Evolutionary conservation across 2,329 filamentous ascomycete genomes (phyloP), one percentile per base, ranked within the genome.

Genomic region (Lasiodiplodia hormozganensis): DNA sequence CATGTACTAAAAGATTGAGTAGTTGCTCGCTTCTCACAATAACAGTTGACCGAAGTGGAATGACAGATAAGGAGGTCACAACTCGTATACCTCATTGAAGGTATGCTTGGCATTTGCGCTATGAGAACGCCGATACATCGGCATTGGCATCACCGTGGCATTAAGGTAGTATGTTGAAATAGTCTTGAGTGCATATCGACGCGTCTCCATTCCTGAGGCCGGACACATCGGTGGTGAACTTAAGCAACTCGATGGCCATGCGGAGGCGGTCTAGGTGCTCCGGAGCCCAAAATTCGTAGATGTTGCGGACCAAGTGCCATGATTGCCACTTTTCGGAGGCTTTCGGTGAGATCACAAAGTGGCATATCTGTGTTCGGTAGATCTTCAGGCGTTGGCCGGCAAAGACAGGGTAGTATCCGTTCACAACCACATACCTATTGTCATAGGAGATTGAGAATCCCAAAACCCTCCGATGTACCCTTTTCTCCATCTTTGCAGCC

Each of bases 251-350:
- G 31, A 62, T 51, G 8, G 40, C 43, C 23, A 5, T 2, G 40
- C 58, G 47, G 28, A 62, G 23, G 14, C 14, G 21, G 1, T 31
- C 43, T 5, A 31, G 25, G 43, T 62, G 58, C 18, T 21, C 5
- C 11, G 58, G 58, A 14, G 58, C 58, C 38, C 38, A 62, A 5
- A 51, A 2, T 18, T 62, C 47, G 28, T 51, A 62, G 7, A 62
- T 51, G 23, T 62, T 62, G 23, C 31, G 23, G 11, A 62, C 18
- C 16, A 52, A 51, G n/a, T 34, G 25, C 18, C 34, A 66, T 14
- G 43, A 34, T n/a, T 49, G n/a, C 49, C 49, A 52, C n/a, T 10
- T 25, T 4, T 10, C 7, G 1, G 49, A 4, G 23, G 49, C 23
- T 52, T 28, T 28, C 28, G n/a, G n/a, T 5, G 11, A 52, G 23